These are phyloP conservation scores for Petasospora rhodanensis DNA, from an alignment of 1,139 yeast genomes.

Conservation along the genomic window DNA sequence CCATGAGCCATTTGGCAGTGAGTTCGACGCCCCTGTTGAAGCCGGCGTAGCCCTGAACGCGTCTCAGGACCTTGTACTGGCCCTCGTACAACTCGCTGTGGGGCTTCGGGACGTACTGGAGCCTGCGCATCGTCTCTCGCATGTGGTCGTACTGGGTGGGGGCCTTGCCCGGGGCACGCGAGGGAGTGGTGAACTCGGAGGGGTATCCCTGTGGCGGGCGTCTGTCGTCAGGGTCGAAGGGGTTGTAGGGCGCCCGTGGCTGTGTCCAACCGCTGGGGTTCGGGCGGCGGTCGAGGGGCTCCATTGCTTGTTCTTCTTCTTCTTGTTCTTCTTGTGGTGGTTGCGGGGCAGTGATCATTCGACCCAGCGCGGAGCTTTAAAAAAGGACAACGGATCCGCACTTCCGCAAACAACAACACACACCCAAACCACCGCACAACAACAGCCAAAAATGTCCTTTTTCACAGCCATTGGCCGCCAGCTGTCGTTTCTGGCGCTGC, in stretches of 20 bases:
- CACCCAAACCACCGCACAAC: background rate
- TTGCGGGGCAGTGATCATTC: too few relatives aligned
- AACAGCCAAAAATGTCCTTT: constrained; percentile 4
- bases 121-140: constrained; percentile 65
- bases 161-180: constrained; percentile 62
- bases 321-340: too few relatives aligned
- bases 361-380: too few relatives aligned
- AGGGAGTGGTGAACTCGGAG: constrained; percentile 62
- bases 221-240: constrained; percentile 71
- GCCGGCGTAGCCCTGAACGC: constrained; percentile 50
- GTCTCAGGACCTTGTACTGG: constrained; percentile 65
- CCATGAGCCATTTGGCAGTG: constrained; percentile 44
- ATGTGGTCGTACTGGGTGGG: constrained; percentile 61
- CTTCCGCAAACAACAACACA: too few relatives aligned
- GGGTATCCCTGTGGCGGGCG: constrained; percentile 87
- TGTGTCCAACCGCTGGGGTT: constrained; percentile 82
- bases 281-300: constrained; percentile 50
- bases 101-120: constrained; percentile 80
- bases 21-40: constrained; percentile 53
- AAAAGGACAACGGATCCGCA: too few relatives aligned
- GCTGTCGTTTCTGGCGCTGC: constrained; percentile 56
- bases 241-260: constrained; percentile 67
- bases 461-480: constrained; percentile 5
- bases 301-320: constrained; percentile 2
- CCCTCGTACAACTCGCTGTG: constrained; percentile 72